Conservation (phyloP, 148 eudicot genomes). For the Silene conica region DNA sequence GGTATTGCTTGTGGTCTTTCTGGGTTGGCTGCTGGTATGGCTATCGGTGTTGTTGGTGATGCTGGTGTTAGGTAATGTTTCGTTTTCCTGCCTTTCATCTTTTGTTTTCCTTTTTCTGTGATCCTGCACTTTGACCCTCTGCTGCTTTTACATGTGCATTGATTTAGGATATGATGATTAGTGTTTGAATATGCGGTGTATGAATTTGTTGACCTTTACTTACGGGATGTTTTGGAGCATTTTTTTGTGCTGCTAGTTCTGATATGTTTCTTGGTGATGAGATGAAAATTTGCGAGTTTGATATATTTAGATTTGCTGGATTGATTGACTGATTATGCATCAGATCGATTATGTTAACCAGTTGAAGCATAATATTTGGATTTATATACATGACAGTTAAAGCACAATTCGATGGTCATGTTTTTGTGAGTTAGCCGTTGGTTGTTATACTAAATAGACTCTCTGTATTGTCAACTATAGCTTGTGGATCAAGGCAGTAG, state of each 20-base stretch:
- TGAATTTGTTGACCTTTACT: no score
- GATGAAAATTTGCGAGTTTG: neutral
- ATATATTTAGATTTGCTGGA: neutral
- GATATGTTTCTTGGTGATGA: neutral
- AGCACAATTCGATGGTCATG: neutral
- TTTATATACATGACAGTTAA: no score
- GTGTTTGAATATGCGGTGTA: no score
- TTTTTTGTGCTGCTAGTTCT: neutral
- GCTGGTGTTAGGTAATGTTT: conserved; percentile 52
- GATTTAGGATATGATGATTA: neutral
- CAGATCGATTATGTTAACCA: neutral
- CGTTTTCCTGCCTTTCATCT: neutral
- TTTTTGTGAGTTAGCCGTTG: neutral
- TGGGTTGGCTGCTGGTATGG: conserved; percentile 61
- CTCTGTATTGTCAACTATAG: neutral
- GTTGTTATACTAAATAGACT: neutral
- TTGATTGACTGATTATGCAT: neutral
- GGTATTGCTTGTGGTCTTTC: conserved; percentile 62
- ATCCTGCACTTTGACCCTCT: neutral
- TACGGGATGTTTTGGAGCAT: neutral
- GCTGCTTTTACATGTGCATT: neutral
- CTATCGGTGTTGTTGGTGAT: conserved; percentile 60
- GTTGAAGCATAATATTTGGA: neutral
- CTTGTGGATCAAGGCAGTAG: no score
- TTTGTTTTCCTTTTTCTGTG: neutral